A percentile compares a stretch with the other conserved stretches of the same genome.
Conservation (phyloP, 1,284 basidiomycete genomes). For the Ustilago hordei region DNA sequence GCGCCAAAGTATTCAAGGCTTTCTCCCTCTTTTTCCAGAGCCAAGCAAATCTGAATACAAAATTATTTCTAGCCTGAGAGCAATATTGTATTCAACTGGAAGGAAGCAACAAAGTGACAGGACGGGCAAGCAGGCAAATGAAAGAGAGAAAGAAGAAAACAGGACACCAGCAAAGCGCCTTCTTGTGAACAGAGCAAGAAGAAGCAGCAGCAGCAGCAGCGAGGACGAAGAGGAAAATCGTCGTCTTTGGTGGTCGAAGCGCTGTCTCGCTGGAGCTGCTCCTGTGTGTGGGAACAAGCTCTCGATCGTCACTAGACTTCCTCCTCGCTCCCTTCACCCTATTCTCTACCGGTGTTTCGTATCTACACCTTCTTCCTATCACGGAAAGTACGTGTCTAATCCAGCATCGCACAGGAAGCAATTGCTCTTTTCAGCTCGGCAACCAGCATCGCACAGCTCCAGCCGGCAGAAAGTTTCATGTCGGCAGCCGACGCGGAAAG, state of each 20-base stretch:
- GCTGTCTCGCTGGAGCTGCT: constrained; percentile 3
- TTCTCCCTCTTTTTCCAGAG: neutral
- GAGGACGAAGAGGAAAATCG: constrained; percentile 2
- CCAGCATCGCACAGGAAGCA: constrained; percentile 5
- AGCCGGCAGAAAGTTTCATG: constrained; percentile 2
- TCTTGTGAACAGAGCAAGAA: neutral
- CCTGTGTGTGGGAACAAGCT: constrained; percentile 3
- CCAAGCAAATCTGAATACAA: neutral
- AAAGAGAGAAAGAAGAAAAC: constrained; percentile 7
- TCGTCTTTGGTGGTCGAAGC: constrained; percentile 5
- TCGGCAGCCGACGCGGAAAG: constrained; percentile 12
- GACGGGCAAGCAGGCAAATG: neutral
- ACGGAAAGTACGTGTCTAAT: constrained; percentile 46
- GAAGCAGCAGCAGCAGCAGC: neutral
- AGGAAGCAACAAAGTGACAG: neutral
- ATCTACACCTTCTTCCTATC: constrained; percentile 37
- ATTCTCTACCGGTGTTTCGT: constrained; percentile 32
- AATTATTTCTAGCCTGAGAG: neutral
- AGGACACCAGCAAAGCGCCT: neutral
- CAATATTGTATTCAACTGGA: neutral
- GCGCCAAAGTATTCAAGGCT: neutral
- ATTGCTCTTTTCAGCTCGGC: neutral
- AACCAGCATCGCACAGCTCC: neutral
- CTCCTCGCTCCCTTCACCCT: constrained; percentile 25
- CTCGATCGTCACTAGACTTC: constrained; percentile 6